A percentile compares a stretch with the other conserved stretches of the same genome.
Evolutionary conservation across 495 filamentous ascomycete species (phyloP).

Genomic region (Aspergillus ellipticus): DNA sequence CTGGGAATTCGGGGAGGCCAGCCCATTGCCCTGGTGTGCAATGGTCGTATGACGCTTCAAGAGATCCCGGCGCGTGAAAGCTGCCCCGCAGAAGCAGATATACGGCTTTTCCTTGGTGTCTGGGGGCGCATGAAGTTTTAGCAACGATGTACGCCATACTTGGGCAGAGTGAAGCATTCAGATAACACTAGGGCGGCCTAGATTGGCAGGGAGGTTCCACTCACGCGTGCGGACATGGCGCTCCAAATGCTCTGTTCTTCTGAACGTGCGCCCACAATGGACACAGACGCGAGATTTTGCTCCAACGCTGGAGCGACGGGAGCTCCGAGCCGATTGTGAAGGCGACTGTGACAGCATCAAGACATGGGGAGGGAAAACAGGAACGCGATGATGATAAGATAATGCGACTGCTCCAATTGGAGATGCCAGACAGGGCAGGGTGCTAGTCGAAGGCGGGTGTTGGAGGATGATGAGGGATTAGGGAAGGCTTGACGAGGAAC

Average conservation of each 20-base stretch:
- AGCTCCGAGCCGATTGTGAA: slow-evolving; percentile 20
- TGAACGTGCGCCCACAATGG: slow-evolving; percentile 41
- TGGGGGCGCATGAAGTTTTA: slow-evolving; percentile 21
- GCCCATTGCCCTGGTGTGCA: slow-evolving; percentile 31
- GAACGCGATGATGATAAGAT: not conserved
- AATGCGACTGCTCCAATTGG: slow-evolving; percentile 14
- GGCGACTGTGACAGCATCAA: slow-evolving; percentile 33
- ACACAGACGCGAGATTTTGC: slow-evolving; percentile 37
- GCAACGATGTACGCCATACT: slow-evolving; percentile 13
- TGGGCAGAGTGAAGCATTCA: not conserved
- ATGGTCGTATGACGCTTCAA: slow-evolving; percentile 51
- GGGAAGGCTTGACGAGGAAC: not conserved
- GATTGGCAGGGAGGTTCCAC: not conserved
- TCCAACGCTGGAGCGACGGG: slow-evolving; percentile 25
- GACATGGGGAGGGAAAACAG: slow-evolving; percentile 17
- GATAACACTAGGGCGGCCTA: not conserved
- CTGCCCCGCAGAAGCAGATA: slow-evolving; percentile 51
- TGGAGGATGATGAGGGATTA: not conserved
- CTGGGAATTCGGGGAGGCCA: slow-evolving; percentile 32
- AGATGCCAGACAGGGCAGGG: not conserved
- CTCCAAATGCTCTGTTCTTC: slow-evolving; percentile 49
- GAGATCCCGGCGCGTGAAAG: slow-evolving; percentile 51
- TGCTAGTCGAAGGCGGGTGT: slow-evolving; percentile 1
- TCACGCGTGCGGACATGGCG: slow-evolving; percentile 54
- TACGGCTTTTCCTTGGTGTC: slow-evolving; percentile 55